A percentile compares a stretch with the other conserved stretches of the same genome.
phyloP scores from a whole-genome alignment of 225 moss, liverwort and hornwort genomes.

The Antitrichia curtipendula region DNA sequence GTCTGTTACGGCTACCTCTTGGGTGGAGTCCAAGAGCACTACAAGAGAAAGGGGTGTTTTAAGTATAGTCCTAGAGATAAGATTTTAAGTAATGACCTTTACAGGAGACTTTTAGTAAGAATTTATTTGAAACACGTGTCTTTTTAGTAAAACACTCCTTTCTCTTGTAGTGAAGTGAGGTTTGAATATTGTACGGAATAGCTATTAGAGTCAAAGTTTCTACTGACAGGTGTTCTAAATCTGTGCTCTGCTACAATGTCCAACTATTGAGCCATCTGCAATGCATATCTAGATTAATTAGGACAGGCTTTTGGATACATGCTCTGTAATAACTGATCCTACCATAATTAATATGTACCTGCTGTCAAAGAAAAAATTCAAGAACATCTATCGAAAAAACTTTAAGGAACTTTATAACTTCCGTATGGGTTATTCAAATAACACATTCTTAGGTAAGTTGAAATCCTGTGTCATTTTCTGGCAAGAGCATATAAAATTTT shows the following conservation, averaged over 20 bases:
- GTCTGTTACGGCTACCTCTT: no score
- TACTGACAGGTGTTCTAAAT: no score
- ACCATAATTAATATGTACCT: not conserved
- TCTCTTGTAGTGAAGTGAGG: no score
- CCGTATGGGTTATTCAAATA: not conserved
- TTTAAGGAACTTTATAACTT: not conserved
- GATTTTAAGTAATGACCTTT: no score
- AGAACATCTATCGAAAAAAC: not conserved
- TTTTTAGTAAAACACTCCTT: no score
- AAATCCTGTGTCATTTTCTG: not conserved
- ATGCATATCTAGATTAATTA: not conserved
- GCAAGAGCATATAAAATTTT: not conserved
- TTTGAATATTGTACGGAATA: no score
- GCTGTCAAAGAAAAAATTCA: not conserved
- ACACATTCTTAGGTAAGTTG: not conserved
- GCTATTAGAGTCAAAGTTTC: no score
- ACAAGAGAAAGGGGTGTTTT: no score
- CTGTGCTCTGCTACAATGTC: not conserved
- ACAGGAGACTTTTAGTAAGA: no score
- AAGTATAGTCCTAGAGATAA: no score
- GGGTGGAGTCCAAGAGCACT: no score
- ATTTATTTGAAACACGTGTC: no score
- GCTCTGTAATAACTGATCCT: not conserved
- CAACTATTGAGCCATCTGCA: not conserved
- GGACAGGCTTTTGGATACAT: not conserved